Percentiles rank a stretch among this genome's conserved stretches.
Evolutionary conservation across 2,329 filamentous ascomycete species (phyloP).

Genomic region (Periconia digitata): DNA sequence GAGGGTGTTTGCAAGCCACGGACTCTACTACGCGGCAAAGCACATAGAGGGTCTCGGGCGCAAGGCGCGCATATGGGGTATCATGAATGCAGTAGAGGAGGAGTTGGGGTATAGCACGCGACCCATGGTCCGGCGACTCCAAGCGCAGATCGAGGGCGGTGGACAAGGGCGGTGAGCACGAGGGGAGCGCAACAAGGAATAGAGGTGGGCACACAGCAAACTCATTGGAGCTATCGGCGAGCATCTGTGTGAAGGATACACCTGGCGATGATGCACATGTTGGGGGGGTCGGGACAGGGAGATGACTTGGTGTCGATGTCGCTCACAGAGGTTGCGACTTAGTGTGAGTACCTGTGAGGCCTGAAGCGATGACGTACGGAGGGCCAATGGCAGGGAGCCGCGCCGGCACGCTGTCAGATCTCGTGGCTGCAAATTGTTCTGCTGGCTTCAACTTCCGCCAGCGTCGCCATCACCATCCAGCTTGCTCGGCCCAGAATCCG

Average conservation of each 20-base stretch:
- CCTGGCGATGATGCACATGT: too few relatives aligned
- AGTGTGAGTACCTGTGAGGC: not conserved
- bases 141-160: constrained; percentile 22
- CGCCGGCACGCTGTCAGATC: not conserved
- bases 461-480: too few relatives aligned
- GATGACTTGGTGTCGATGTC: too few relatives aligned
- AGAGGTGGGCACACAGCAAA: not conserved
- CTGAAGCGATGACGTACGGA: not conserved
- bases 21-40: constrained; percentile 38
- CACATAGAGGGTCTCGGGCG: constrained; percentile 35
- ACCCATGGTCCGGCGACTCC: constrained; percentile 29
- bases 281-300: too few relatives aligned
- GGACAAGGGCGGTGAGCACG: not conserved
- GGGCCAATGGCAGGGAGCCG: not conserved
- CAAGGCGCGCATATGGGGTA: constrained; percentile 37
- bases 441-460: too few relatives aligned
- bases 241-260: not conserved
- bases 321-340: too few relatives aligned
- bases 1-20: constrained; percentile 34
- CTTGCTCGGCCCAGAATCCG: too few relatives aligned
- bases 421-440: not conserved
- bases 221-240: not conserved
- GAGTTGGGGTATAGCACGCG: constrained; percentile 35
- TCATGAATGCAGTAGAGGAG: constrained; percentile 33
- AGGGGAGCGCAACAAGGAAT: not conserved